Percentiles rank a stretch among this genome's conserved stretches.
Conservation (phyloP, 805 yeast genomes). For the Brettanomyces nanus region DNA sequence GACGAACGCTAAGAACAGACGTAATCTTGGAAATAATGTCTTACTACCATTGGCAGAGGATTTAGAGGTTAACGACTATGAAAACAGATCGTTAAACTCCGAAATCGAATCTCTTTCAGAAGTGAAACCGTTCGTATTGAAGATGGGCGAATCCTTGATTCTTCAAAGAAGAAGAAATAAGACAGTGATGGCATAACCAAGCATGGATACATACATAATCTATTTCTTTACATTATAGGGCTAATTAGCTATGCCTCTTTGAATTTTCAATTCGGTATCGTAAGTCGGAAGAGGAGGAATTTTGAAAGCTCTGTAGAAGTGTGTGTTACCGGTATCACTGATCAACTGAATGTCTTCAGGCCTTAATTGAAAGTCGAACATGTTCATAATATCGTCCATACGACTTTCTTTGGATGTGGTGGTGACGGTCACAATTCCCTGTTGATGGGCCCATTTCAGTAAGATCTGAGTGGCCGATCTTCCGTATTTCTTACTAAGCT, state of each 20-base stretch:
- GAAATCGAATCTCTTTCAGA: neutral
- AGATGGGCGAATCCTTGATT: conserved; percentile 45
- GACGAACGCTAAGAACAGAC: conserved; percentile 2
- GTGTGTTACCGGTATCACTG: conserved; percentile 17
- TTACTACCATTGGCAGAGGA: neutral
- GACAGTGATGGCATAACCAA: neutral
- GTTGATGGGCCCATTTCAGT: conserved; percentile 36
- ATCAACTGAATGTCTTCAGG: conserved; percentile 23
- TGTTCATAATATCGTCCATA: conserved; percentile 29
- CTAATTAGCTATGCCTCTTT: conserved; percentile 6
- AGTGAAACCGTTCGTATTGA: conserved; percentile 32
- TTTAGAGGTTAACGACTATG: too few relatives aligned
- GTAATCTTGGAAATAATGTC: neutral
- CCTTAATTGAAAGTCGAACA: conserved; percentile 27
- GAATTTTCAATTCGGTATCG: conserved; percentile 13
- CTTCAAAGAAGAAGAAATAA: conserved; percentile 31
- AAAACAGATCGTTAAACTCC: too few relatives aligned
- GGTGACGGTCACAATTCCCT: conserved; percentile 37
- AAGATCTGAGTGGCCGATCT: conserved; percentile 33
- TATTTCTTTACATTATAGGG: neutral
- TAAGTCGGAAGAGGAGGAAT: conserved; percentile 13
- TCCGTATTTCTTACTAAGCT: conserved; percentile 28
- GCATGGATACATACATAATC: neutral
- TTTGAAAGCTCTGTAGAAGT: conserved; percentile 17
- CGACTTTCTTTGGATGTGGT: conserved; percentile 35